Evolutionary conservation across 2,329 filamentous ascomycete species (phyloP), one percentile per base, ranked within the genome.

Genomic region (Sclerotinia glacialis): DNA sequence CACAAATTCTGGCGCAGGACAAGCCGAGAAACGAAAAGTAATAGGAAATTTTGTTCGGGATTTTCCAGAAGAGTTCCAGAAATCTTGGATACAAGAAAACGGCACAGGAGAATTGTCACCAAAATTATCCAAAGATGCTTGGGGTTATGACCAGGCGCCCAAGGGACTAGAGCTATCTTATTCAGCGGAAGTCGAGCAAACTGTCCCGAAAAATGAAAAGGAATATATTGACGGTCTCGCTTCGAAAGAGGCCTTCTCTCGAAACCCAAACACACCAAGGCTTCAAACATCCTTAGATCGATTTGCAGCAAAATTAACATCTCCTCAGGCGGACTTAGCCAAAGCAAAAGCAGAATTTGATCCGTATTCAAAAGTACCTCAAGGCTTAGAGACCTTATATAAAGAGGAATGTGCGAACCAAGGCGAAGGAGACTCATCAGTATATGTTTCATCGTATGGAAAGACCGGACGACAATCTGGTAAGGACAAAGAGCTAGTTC

Each of bases 1-100:
- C 42, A 46, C 8, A 55, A 40, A 31, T 12, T n/a, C 21, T 7
- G 37, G 31, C 42, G 23, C 7, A 46, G 26, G 18, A 23, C 23
- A 59, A 44, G 12, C 7, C 26, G 26, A 47, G 28, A 34, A 47
- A 46, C 64, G 55, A 18, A 72, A 67, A 12, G 67, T 84, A 59
- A 83, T 80, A 11, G 83, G 83, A 5, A 83, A 81, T 69, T 84
- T 80, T 68, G 75, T 76, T 11, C 80, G 79, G 42, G 83, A 85
- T 71, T 85, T 85, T 67, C 81, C 83, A 0, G 82, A 85, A 67
- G 82, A 85, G 4, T 84, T 83, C 65, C 71, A 78, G 0, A 72
- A 73, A 6, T 78, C 78, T 1, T 84, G 82, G 83, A 76, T 74
- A 50, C 70, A 58, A 34, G 49, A 69, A 60, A 37, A 65, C 53